Conservation (phyloP, 1,139 yeast genomes). For the Sugiyamaella pinicola region DNA sequence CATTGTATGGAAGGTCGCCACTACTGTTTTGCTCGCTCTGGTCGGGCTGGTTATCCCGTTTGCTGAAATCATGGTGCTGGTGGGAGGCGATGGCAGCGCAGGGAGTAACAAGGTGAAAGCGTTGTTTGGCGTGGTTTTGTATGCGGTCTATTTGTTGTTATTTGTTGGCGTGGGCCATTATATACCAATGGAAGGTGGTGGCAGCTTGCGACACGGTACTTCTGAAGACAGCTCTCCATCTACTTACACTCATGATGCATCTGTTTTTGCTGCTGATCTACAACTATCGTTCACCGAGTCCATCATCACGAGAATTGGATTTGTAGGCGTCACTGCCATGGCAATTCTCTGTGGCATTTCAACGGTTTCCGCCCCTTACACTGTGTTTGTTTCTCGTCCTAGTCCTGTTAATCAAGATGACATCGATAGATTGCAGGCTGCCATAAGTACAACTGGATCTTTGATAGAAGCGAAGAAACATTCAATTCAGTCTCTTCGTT, state of each 20-base stretch:
- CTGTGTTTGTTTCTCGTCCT: constrained; percentile 40
- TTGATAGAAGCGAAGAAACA: constrained; percentile 39
- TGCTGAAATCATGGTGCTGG: constrained; percentile 35
- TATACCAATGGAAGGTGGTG: constrained; percentile 28
- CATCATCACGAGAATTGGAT: constrained; percentile 59
- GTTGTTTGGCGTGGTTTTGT: constrained; percentile 28
- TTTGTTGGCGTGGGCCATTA: constrained; percentile 29
- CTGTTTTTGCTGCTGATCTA: constrained; percentile 36
- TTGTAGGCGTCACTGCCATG: constrained; percentile 72
- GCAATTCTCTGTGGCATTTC: constrained; percentile 76
- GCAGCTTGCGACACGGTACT: not conserved
- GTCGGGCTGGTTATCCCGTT: constrained; percentile 43
- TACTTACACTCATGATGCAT: not conserved
- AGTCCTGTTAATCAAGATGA: constrained; percentile 40
- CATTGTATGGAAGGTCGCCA: constrained; percentile 42
- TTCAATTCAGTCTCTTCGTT: constrained; percentile 22
- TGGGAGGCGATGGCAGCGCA: not conserved
- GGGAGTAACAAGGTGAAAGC: constrained; percentile 22
- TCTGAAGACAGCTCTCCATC: constrained; percentile 21
- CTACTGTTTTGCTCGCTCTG: constrained; percentile 37
- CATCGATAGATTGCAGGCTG: constrained; percentile 41
- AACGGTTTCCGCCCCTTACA: constrained; percentile 67
- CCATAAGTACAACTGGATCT: constrained; percentile 43
- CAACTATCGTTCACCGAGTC: constrained; percentile 35
- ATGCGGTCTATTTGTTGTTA: constrained; percentile 37